phyloP scores from a whole-genome alignment of 768 basidiomycete genomes.

The Termitomyces sp. region DNA sequence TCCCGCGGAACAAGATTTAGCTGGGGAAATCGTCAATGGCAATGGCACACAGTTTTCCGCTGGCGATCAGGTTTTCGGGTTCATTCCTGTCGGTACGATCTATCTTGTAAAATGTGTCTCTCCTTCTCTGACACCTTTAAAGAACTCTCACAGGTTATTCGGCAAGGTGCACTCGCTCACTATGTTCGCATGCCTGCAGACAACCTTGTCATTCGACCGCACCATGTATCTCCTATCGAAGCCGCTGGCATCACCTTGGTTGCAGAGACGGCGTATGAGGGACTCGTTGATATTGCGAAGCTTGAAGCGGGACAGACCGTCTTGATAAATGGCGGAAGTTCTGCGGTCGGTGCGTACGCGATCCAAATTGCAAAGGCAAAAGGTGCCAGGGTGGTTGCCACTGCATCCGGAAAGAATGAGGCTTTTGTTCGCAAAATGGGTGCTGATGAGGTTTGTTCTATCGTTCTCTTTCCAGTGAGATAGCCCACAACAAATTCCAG shows the following conservation, averaged over 20 bases:
- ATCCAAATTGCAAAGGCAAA: constrained; percentile 70
- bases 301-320: constrained; percentile 58
- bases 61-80: constrained; percentile 68
- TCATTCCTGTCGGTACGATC: constrained; percentile 32
- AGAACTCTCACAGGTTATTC: constrained; percentile 28
- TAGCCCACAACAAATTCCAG: constrained; percentile 17
- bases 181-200: constrained; percentile 47
- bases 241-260: constrained; percentile 62
- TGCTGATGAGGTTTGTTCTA: constrained; percentile 54
- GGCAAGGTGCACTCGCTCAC: constrained; percentile 56
- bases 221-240: constrained; percentile 46
- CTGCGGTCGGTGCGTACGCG: constrained; percentile 64
- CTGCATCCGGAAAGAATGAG: constrained; percentile 59
- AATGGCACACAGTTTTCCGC: constrained; percentile 47
- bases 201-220: constrained; percentile 40
- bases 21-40: constrained; percentile 57
- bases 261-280: constrained; percentile 56
- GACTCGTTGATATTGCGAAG: constrained; percentile 41
- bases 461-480: background rate
- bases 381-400: constrained; percentile 56
- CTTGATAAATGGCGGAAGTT: constrained; percentile 70
- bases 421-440: constrained; percentile 55
- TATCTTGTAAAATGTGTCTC: background rate
- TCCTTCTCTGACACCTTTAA: background rate
- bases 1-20: constrained; percentile 57